These are phyloP conservation scores for Phytopythium helicoides DNA, from an alignment of 352 stramenopile species.

Conservation along the genomic window DNA sequence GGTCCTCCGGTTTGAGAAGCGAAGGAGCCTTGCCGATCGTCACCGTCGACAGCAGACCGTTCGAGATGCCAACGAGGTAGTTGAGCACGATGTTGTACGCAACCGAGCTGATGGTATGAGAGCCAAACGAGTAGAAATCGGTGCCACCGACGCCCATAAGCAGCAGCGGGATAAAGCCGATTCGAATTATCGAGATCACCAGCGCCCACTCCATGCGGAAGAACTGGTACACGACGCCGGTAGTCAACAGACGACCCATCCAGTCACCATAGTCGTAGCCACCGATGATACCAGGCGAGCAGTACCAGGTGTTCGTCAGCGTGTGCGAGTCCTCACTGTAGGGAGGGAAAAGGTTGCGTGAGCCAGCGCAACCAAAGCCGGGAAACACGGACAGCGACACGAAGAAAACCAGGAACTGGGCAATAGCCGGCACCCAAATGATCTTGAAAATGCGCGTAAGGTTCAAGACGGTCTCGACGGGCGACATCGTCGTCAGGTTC, in stretches of 20 bases:
- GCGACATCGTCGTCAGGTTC: no score
- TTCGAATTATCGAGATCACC: no score
- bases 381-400: conserved; percentile 50
- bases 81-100: conserved; percentile 47
- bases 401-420: conserved; percentile 63
- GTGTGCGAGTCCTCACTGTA: conserved; percentile 19
- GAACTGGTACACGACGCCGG: no score
- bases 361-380: conserved; percentile 47
- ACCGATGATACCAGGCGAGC: no score
- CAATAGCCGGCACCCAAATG: conserved; percentile 41
- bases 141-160: no score
- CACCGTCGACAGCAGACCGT: conserved; percentile 56
- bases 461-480: conserved; percentile 31
- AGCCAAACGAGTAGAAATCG: conserved; percentile 51
- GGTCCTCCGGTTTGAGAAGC: conserved; percentile 50
- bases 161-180: no score
- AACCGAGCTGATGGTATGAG: conserved; percentile 22
- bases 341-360: conserved; percentile 23
- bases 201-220: no score
- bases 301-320: no score
- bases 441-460: conserved; percentile 44
- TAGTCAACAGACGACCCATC: no score
- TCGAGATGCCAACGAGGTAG: conserved; percentile 46
- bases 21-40: conserved; percentile 56
- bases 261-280: no score